Evolutionary conservation across 1,284 basidiomycete species (phyloP).

Genomic region (Heliocybe sulcata): DNA sequence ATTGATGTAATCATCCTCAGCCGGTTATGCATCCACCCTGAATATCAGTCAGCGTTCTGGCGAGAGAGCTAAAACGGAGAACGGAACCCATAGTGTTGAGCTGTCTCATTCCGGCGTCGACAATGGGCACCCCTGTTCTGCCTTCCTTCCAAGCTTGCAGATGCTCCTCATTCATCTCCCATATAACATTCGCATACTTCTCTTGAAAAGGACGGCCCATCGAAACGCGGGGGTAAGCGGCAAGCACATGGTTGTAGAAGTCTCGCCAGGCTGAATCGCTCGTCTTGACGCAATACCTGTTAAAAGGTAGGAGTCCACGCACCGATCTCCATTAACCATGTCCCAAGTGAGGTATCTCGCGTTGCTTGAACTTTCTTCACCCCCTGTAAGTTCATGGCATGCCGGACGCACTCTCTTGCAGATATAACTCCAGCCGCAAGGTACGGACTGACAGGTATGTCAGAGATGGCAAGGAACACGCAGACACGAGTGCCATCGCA

Average conservation of each 20-base stretch:
- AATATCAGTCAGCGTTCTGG: constrained; percentile 1
- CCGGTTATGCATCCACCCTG: constrained; percentile 78
- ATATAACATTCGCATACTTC: constrained; percentile 72
- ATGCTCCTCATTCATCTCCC: constrained; percentile 60
- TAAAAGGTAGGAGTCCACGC: constrained; percentile 1
- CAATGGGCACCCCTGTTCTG: constrained; percentile 83
- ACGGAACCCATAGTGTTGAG: constrained; percentile 64
- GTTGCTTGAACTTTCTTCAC: constrained; percentile 55
- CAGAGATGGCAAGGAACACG: neutral
- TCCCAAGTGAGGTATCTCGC: constrained; percentile 63
- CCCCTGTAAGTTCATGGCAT: constrained; percentile 47
- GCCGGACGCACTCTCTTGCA: constrained; percentile 67
- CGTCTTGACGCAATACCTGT: neutral
- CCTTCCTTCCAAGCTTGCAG: constrained; percentile 82
- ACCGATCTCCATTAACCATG: constrained; percentile 85
- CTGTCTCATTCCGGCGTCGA: constrained; percentile 89
- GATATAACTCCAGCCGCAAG: constrained; percentile 83
- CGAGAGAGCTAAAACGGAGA: neutral
- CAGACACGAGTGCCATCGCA: no score
- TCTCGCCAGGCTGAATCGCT: constrained; percentile 66
- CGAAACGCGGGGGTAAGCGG: constrained; percentile 78
- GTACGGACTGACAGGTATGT: constrained; percentile 54
- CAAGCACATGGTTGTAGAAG: constrained; percentile 79
- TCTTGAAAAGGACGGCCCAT: constrained; percentile 70
- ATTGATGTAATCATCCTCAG: constrained; percentile 83